Evolutionary conservation across 257 asterid species (phyloP).

Genomic region (Scutellaria galericulata): DNA sequence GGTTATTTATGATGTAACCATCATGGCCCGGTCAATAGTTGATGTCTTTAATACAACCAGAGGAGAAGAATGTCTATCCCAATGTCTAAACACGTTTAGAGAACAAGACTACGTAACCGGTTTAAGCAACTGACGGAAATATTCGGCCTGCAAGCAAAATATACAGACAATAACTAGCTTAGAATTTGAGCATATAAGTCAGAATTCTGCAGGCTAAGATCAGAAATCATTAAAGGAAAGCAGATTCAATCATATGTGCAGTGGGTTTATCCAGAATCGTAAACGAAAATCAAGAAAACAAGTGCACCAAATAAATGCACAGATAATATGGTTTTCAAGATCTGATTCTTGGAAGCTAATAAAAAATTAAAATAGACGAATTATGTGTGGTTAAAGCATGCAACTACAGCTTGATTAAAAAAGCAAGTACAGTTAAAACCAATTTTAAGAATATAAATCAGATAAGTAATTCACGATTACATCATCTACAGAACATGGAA

Average conservation of each 20-base stretch:
- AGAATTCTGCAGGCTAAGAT: not conserved
- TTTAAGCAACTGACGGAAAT: conserved; percentile 92
- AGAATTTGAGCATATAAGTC: not conserved
- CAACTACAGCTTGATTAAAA: no score
- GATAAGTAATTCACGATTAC: no score
- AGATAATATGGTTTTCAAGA: not conserved
- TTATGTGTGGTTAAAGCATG: no score
- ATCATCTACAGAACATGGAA: not conserved
- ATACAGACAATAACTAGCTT: conserved; percentile 17
- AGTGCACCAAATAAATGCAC: not conserved
- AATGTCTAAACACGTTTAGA: conserved; percentile 13
- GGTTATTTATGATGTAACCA: conserved; percentile 47
- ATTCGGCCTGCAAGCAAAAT: conserved; percentile 71
- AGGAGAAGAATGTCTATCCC: conserved; percentile 18
- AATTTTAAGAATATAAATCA: no score
- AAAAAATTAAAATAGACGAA: no score
- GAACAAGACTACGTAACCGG: conserved; percentile 83
- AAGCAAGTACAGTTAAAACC: no score
- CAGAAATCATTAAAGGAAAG: not conserved
- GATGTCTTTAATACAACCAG: conserved; percentile 33
- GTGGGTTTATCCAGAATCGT: not conserved
- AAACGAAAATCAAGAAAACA: conserved; percentile 1
- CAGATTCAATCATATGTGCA: not conserved
- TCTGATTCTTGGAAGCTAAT: not conserved
- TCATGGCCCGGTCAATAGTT: conserved; percentile 25